Conservation (phyloP, 2,329 filamentous ascomycete species). For the Monosporascus sp. region DNA sequence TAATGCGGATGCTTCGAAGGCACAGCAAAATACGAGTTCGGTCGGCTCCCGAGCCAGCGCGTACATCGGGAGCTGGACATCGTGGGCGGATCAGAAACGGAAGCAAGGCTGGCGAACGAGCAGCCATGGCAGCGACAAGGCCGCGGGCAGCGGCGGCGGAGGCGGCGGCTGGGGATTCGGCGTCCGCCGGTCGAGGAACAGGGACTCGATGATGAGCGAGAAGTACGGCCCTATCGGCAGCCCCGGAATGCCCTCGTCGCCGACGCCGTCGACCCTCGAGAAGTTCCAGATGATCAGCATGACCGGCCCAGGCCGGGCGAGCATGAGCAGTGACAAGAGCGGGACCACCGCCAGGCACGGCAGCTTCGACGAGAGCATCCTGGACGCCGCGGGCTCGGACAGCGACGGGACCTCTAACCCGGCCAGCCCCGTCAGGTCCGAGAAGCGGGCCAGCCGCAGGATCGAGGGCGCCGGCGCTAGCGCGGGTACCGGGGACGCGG, state of each 20-base stretch:
- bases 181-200: constrained; percentile 22
- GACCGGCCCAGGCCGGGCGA: constrained; percentile 9
- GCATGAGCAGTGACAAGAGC: constrained; percentile 17
- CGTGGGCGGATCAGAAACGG: constrained; percentile 71
- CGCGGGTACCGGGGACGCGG: too few relatives aligned
- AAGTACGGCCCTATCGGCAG: constrained; percentile 29
- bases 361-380: constrained; percentile 41
- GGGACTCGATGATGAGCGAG: constrained; percentile 26
- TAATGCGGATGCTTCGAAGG: constrained; percentile 34
- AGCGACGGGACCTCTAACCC: constrained; percentile 18
- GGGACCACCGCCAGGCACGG: constrained; percentile 32
- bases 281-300: constrained; percentile 16
- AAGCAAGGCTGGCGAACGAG: constrained; percentile 42
- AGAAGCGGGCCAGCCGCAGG: constrained; percentile 6
- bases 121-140: constrained; percentile 33
- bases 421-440: constrained; percentile 11
- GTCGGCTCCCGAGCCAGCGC: constrained; percentile 54
- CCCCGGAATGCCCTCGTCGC: constrained; percentile 26
- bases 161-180: constrained; percentile 31
- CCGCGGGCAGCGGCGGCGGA: constrained; percentile 8
- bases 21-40: constrained; percentile 42
- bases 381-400: constrained; percentile 31
- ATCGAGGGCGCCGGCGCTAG: background rate
- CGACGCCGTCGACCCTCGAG: constrained; percentile 34
- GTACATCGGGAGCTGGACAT: constrained; percentile 65